Conservation (phyloP, 345 rosid species). For the Pistacia vera region DNA sequence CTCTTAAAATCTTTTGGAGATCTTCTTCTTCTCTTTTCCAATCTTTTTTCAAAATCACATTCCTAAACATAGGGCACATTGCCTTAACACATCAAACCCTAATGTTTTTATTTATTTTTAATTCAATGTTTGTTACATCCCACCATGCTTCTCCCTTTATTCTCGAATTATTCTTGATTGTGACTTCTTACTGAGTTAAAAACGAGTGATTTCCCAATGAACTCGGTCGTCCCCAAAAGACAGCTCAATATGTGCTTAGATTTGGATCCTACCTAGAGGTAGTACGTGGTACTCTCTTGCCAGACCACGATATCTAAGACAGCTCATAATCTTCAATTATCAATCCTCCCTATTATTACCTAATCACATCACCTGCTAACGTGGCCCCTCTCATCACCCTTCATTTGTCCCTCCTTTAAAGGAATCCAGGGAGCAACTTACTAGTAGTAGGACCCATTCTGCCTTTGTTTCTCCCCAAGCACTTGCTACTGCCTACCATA, state of each 20-base stretch:
- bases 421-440: slow-evolving; percentile 9
- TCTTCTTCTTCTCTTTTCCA: too few species aligned
- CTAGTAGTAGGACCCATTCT: neutral
- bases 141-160: too few species aligned
- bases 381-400: neutral
- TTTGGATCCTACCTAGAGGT: neutral
- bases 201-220: neutral
- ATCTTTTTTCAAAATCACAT: too few species aligned
- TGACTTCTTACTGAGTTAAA: neutral
- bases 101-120: too few species aligned
- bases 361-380: neutral
- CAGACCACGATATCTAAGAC: neutral
- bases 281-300: neutral
- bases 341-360: neutral
- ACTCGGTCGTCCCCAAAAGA: neutral
- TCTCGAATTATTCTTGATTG: too few species aligned
- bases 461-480: neutral
- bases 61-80: too few species aligned
- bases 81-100: too few species aligned
- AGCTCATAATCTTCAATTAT: neutral
- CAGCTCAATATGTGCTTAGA: neutral
- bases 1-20: too few species aligned
- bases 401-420: neutral
- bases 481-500: neutral
- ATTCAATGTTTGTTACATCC: too few species aligned